Evolutionary conservation across 192 early-diverging fungal species (phyloP), one percentile per base, ranked within the genome.

Genomic region (Backusella parvicylindrica): DNA sequence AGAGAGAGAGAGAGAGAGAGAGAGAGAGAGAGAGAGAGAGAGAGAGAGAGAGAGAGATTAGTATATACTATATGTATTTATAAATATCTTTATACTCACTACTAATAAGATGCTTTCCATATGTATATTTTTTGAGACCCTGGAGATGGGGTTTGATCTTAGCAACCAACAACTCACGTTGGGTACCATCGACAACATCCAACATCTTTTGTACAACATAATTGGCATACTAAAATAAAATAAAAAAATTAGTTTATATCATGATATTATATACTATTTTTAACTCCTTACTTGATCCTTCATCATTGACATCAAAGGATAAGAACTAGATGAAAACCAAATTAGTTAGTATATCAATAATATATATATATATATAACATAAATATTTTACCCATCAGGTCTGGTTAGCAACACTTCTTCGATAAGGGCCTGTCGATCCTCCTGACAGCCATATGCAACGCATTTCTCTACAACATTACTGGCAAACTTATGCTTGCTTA

Each of bases 141-240:
- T 89, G 89, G 65, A 99, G 83, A 67, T 99, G 96, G 7, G 96
- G 96, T 83, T 92, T 92, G 80, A 99, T 98, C 85, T 94, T 95
- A 74, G 82, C 78, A 11, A 99, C 86, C 21, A 99, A 84, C 13
- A 94, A 74, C 64, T 95, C 93, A 33, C 93, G 90, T 83, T 98
- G 95, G 21, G 90, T 88, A 13, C 90, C 96, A 77, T 95, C 94
- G 6, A 97, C 95, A 37, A 98, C 96, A 82, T 99, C 98, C 66
- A 99, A 84, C 96, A 99, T 97, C 84, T 99, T 99, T 83, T 99
- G 98, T 35, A 99, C 95, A 37, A 99, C 98, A 82, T 99, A 99
- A 80, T 99, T 99, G 53, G 98, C 98, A 78, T 96, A 99, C 84
- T 60, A 60, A 3, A 28, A 28, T 4, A 28, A 60, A 56, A 28